Percentiles rank a stretch among this genome's conserved stretches.
phyloP scores from a whole-genome alignment of 352 stramenopile genomes.

The Hyphochytrium catenoides region DNA sequence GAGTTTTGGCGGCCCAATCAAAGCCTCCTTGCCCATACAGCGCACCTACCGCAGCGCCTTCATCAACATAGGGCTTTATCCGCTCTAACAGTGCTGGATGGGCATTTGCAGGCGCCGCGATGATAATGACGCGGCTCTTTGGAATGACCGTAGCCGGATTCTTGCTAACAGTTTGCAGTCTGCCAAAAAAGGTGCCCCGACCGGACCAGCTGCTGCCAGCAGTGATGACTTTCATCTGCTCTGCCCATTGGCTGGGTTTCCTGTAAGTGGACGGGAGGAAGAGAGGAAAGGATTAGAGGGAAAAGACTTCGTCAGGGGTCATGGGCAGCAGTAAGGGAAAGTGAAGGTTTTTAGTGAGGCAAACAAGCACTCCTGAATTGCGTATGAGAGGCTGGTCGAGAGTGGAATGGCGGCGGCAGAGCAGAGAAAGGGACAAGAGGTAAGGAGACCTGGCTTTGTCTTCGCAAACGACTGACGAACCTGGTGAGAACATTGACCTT shows the following conservation, averaged over 20 bases:
- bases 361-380: no score
- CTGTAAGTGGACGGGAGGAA: no score
- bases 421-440: no score
- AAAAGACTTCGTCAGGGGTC: no score
- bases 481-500: slow-evolving; percentile 48
- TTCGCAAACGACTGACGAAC: no score
- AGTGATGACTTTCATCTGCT: slow-evolving; percentile 46
- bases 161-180: slow-evolving; percentile 41
- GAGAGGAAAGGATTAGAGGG: no score
- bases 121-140: slow-evolving; percentile 61
- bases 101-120: slow-evolving; percentile 63
- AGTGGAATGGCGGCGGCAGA: no score
- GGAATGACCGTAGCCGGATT: slow-evolving; percentile 54
- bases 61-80: slow-evolving; percentile 54
- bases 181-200: slow-evolving; percentile 37
- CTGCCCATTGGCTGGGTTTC: slow-evolving; percentile 45
- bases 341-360: no score
- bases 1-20: slow-evolving; percentile 69
- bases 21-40: slow-evolving; percentile 75
- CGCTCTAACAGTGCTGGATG: slow-evolving; percentile 49
- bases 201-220: slow-evolving; percentile 56
- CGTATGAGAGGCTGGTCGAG: no score
- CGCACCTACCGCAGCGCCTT: slow-evolving; percentile 48
- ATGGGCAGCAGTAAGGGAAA: no score
- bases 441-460: no score